phyloP scores from a whole-genome alignment of 2,329 filamentous ascomycete species.

The Orbilia brochopaga region DNA sequence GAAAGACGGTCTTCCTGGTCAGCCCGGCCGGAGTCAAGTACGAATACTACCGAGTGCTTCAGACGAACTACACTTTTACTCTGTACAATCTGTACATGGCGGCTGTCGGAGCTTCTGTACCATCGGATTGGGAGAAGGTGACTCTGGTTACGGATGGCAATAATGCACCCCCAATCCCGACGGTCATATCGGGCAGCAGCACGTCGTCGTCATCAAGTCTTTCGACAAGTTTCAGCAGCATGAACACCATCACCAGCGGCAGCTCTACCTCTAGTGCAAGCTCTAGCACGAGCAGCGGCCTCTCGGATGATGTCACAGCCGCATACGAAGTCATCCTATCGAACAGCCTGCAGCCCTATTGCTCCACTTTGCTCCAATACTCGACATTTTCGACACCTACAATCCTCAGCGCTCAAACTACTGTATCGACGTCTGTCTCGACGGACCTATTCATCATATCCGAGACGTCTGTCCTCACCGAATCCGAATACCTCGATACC shows the following conservation, averaged over 20 bases:
- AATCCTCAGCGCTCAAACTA: not conserved
- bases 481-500: no score
- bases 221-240: not conserved
- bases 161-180: not conserved
- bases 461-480: no score
- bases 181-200: no score
- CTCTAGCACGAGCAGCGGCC: not conserved
- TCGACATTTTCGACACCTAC: not conserved
- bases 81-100: constrained; percentile 1
- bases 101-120: not conserved
- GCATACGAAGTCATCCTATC: not conserved
- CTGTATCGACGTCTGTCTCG: not conserved
- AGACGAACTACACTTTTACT: not conserved
- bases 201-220: no score
- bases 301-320: not conserved
- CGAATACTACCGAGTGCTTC: not conserved
- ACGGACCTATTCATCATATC: not conserved
- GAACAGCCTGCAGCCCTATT: not conserved
- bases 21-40: not conserved
- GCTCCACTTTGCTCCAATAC: not conserved
- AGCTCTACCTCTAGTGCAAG: not conserved
- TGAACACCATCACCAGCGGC: not conserved
- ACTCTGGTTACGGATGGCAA: not conserved
- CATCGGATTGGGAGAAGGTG: not conserved
- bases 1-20: not conserved